Conservation (phyloP, 768 basidiomycete species). For the Galerina sulciceps region DNA sequence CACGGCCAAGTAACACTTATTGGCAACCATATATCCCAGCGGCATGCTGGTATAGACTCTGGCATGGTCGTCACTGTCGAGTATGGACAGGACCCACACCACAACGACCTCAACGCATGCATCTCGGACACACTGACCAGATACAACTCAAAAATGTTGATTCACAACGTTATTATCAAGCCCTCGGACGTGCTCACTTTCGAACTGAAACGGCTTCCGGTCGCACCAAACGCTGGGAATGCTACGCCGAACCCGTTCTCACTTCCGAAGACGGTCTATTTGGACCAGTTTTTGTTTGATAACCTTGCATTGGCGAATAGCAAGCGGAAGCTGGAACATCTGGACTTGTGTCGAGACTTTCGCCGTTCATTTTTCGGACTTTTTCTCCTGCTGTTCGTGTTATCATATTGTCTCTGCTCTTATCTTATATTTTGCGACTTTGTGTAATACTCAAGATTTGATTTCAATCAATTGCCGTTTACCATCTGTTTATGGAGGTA, state of each 20-base stretch:
- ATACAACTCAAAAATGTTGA: constrained; percentile 33
- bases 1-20: constrained; percentile 50
- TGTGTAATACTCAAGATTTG: too few relatives aligned
- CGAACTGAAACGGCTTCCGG: constrained; percentile 35
- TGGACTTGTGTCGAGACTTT: too few relatives aligned
- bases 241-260: constrained; percentile 46
- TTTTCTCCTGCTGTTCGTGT: too few relatives aligned
- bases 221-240: constrained; percentile 22
- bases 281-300: constrained; percentile 72
- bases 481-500: too few relatives aligned
- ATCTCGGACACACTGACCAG: constrained; percentile 46
- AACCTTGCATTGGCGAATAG: constrained; percentile 52
- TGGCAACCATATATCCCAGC: constrained; percentile 24
- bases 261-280: constrained; percentile 68
- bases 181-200: constrained; percentile 71
- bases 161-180: constrained; percentile 62
- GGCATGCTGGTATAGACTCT: constrained; percentile 27
- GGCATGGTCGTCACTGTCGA: constrained; percentile 59
- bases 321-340: constrained; percentile 38
- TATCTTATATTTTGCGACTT: too few relatives aligned
- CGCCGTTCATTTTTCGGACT: too few relatives aligned
- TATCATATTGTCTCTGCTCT: too few relatives aligned
- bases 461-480: too few relatives aligned
- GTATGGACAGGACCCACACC: constrained; percentile 41
- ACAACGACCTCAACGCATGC: constrained; percentile 63